Evolutionary conservation across 768 basidiomycete species (phyloP), one percentile per base, ranked within the genome.

Genomic region (Collybia sordida): DNA sequence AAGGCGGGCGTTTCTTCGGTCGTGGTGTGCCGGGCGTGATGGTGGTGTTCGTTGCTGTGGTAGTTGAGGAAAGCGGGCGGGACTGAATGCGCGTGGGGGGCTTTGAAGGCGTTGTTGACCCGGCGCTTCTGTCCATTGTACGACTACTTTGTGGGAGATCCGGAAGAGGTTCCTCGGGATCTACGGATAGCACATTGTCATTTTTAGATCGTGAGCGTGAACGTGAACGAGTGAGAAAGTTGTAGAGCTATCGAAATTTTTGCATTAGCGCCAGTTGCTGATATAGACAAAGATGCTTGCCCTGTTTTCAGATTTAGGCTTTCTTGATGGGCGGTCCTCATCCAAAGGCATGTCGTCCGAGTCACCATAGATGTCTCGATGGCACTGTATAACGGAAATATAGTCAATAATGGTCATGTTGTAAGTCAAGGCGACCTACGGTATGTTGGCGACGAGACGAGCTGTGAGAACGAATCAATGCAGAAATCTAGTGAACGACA

Each of bases 61-160:
- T 85, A 0, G 80, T 82, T 18, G 82, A 78, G 2, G 86, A 87
- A 19, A 89, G 67, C 3, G 87, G 87, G 5, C 86, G 79, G 18
- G 80, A 83, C 51, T 72, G 70, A 49, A 78, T 51, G 49, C 83
- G 77, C 4, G 77, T 68, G 21, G 70, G 56, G 1, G 82, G 79
- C 59, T 80, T 79, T 22, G 79, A 69, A 42, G 64, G 66, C 4
- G 64, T 53, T 17, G 64, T 55, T 7, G 65, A 55, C 21, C 54
- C 56, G 48, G 54, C 52, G 53, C 39, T 50, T n/a, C 56, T 38
- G 47, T 37, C 47, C 35, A 4, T 31, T 31, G 46, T 52, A 34
- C 38, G 48, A 49, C 24, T 40, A 44, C 54, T 54, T 39, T 41
- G 49, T 36, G 64, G 59, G 18, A 64, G 52, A 47, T 59, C 47